Percentiles rank a stretch among this genome's conserved stretches.
phyloP scores from a whole-genome alignment of 805 yeast genomes.

The Saccharomycopsis sp. region DNA sequence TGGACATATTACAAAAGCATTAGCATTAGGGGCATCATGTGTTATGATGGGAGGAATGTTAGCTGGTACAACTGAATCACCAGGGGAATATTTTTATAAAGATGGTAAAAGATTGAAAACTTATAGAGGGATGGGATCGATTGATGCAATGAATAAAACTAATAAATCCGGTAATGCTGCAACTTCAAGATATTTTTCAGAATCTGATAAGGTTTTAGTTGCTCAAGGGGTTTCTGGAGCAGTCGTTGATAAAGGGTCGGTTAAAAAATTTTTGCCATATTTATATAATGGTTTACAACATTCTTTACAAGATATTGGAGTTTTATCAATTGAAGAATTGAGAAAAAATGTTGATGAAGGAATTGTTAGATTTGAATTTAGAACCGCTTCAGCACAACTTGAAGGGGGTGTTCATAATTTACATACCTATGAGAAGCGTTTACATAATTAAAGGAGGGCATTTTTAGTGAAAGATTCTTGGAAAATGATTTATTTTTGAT shows the following conservation, averaged over 20 bases:
- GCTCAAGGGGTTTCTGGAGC: constrained; percentile 99
- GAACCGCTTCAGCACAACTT: constrained; percentile 97
- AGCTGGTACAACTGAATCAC: constrained; percentile 98
- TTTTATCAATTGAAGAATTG: constrained; percentile 54
- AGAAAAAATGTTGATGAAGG: constrained; percentile 60
- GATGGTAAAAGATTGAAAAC: constrained; percentile 97
- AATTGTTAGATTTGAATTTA: constrained; percentile 84
- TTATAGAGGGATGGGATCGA: constrained; percentile 99
- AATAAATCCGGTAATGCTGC: constrained; percentile 90
- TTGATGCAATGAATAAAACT: constrained; percentile 96
- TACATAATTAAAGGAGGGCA: constrained; percentile 62
- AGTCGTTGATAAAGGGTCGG: constrained; percentile 94
- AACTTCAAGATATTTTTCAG: constrained; percentile 96
- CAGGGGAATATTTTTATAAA: constrained; percentile 96
- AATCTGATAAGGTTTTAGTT: constrained; percentile 88
- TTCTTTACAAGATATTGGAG: constrained; percentile 98
- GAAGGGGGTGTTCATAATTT: constrained; percentile 98
- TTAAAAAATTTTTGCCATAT: constrained; percentile 90
- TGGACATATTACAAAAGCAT: constrained; percentile 96
- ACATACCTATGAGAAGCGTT: constrained; percentile 95
- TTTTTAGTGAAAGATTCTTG: background rate
- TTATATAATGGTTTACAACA: constrained; percentile 94
- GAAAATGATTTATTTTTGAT: background rate
- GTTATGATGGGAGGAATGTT: constrained; percentile 99
- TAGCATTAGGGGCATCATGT: constrained; percentile 93